These are phyloP conservation scores for Trichoderma orchidacearum DNA, from an alignment of 495 filamentous ascomycete genomes.

Conservation along the genomic window DNA sequence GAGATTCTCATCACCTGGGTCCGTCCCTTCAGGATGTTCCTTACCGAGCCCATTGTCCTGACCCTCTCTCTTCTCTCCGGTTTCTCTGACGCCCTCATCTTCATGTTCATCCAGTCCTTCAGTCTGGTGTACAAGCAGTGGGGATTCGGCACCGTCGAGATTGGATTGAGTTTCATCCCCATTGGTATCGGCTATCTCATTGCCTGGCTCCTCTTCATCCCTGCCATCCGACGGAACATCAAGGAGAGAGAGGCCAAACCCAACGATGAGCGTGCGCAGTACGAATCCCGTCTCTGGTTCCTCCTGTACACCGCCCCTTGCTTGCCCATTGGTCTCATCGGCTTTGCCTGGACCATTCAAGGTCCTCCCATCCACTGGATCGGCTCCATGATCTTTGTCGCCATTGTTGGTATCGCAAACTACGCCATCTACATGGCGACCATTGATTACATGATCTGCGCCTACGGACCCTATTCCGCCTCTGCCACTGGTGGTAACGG, in stretches of 20 bases:
- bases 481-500: constrained; percentile 67
- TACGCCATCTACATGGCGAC: constrained; percentile 69
- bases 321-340: constrained; percentile 52
- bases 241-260: constrained; percentile 36
- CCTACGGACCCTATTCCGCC: constrained; percentile 65
- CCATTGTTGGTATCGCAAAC: constrained; percentile 54
- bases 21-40: constrained; percentile 67
- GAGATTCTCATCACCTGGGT: constrained; percentile 49
- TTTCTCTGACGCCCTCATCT: constrained; percentile 71
- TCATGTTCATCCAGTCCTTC: constrained; percentile 63
- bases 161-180: constrained; percentile 50
- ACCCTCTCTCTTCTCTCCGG: constrained; percentile 58
- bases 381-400: constrained; percentile 41
- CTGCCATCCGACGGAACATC: constrained; percentile 44
- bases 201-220: constrained; percentile 50
- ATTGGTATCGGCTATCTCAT: constrained; percentile 53
- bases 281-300: constrained; percentile 41
- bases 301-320: constrained; percentile 51
- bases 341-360: constrained; percentile 50
- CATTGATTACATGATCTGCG: constrained; percentile 75
- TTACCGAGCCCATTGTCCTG: constrained; percentile 64
- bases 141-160: constrained; percentile 38
- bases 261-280: constrained; percentile 44
- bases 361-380: constrained; percentile 51
- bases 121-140: constrained; percentile 50